These are phyloP conservation scores for Nymphaea thermarum DNA, from an alignment of 164 flowering plant genomes.

Conservation along the genomic window DNA sequence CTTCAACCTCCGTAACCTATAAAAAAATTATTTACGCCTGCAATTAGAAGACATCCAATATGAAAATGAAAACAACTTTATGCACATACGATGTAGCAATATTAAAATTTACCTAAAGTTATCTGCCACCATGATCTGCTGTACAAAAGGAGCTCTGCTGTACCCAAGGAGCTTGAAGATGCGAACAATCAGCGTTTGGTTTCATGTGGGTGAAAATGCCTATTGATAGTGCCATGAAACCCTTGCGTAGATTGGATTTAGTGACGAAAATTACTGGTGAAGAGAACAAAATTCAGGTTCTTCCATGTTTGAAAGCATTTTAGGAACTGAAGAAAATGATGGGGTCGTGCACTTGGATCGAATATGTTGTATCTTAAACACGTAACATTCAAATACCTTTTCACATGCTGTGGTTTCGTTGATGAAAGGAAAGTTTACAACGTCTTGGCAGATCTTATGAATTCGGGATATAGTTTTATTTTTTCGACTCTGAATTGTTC, in stretches of 20 bases:
- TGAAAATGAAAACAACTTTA: too few relatives aligned
- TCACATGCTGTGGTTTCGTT: background rate
- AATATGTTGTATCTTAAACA: background rate
- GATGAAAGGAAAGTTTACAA: background rate
- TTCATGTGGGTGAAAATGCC: slow-evolving; percentile 79
- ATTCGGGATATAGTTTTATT: too few relatives aligned
- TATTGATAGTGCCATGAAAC: slow-evolving; percentile 51
- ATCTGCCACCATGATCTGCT: background rate
- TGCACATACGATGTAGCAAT: too few relatives aligned
- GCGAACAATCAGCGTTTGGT: background rate
- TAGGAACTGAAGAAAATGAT: slow-evolving; percentile 44
- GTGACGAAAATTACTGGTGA: slow-evolving; percentile 28
- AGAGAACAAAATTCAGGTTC: slow-evolving; percentile 36
- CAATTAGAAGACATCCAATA: too few relatives aligned
- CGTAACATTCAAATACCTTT: background rate
- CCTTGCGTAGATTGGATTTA: slow-evolving; percentile 62
- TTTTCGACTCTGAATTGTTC: background rate
- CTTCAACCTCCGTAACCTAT: too few relatives aligned
- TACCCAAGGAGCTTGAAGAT: background rate
- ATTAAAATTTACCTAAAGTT: slow-evolving; percentile 29
- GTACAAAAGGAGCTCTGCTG: background rate
- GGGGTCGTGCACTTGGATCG: slow-evolving; percentile 45
- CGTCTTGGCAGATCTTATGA: too few relatives aligned
- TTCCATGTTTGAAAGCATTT: slow-evolving; percentile 47
- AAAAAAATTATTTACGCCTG: too few relatives aligned